phyloP scores from a whole-genome alignment of 2,329 filamentous ascomycete species.

The Calonectria fujianensis region DNA sequence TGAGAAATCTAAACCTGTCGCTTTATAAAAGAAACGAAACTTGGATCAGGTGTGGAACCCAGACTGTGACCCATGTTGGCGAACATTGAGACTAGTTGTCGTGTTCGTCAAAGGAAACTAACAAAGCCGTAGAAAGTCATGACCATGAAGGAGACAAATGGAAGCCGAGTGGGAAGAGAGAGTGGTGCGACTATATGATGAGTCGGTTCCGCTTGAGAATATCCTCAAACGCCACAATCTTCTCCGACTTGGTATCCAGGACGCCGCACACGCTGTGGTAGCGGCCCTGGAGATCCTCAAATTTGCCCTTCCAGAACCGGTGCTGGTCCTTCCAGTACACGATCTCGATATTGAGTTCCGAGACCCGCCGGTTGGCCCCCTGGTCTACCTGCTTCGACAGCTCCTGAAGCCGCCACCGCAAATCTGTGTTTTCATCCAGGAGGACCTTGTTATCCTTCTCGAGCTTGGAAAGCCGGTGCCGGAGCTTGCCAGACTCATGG shows the following conservation, averaged over 20 bases:
- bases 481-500: constrained; percentile 58
- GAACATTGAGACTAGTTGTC: constrained; percentile 18
- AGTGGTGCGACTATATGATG: constrained; percentile 49
- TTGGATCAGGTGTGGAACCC: neutral
- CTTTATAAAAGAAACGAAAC: constrained; percentile 7
- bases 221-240: constrained; percentile 60
- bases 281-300: constrained; percentile 52
- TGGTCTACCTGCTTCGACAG: constrained; percentile 59
- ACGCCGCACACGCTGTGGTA: constrained; percentile 56
- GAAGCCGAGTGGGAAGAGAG: neutral
- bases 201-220: constrained; percentile 56
- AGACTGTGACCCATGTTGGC: neutral
- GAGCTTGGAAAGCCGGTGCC: constrained; percentile 59
- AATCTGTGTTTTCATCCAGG: constrained; percentile 59
- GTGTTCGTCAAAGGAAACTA: constrained; percentile 31
- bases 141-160: constrained; percentile 10
- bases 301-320: constrained; percentile 57
- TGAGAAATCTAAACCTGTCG: constrained; percentile 19
- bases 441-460: constrained; percentile 62
- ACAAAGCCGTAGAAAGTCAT: constrained; percentile 12
- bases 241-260: constrained; percentile 57
- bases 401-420: constrained; percentile 59
- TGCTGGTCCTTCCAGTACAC: constrained; percentile 60
- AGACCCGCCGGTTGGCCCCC: constrained; percentile 57
- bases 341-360: constrained; percentile 59